A percentile compares a stretch with the other conserved stretches of the same genome.
Conservation (phyloP, 1,284 basidiomycete genomes). For the Apiotrichum montevideense region DNA sequence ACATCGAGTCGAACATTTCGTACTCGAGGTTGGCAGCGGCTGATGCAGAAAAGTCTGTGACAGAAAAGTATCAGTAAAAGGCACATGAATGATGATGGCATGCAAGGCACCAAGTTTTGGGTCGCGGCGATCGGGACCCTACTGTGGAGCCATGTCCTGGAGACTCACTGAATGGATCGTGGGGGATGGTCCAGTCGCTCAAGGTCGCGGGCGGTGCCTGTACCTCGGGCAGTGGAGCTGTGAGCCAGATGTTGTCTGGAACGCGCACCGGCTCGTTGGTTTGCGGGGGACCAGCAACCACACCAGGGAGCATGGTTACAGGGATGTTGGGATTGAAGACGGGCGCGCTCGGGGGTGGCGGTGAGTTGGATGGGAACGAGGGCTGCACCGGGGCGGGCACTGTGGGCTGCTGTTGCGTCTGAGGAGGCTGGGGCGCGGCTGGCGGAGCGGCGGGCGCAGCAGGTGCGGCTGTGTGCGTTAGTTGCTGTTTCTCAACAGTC, state of each 20-base stretch:
- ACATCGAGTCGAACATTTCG: constrained; percentile 43
- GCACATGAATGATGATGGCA: background rate
- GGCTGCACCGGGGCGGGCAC: background rate
- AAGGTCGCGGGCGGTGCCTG: constrained; percentile 5
- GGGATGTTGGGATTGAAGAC: constrained; percentile 12
- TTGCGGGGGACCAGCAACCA: constrained; percentile 3
- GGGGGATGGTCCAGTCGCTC: constrained; percentile 14
- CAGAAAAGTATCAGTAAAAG: background rate
- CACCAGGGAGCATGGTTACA: constrained; percentile 13
- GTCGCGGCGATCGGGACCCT: too few relatives aligned
- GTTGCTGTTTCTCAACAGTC: too few relatives aligned
- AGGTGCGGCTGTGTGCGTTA: background rate
- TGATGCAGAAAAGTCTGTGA: constrained; percentile 14
- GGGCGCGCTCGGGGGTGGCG: constrained; percentile 4
- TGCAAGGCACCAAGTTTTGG: too few relatives aligned
- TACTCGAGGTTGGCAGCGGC: constrained; percentile 28
- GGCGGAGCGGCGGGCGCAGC: background rate
- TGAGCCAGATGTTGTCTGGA: constrained; percentile 24
- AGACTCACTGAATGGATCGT: constrained; percentile 17
- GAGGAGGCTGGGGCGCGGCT: background rate
- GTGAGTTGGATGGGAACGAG: constrained; percentile 9
- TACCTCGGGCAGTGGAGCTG: constrained; percentile 17
- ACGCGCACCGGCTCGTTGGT: constrained; percentile 12
- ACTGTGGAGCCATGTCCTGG: background rate
- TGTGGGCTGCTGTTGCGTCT: background rate